Base-by-base conservation (phyloP, 331 rosid species). In the Cydonia oblonga region DNA sequence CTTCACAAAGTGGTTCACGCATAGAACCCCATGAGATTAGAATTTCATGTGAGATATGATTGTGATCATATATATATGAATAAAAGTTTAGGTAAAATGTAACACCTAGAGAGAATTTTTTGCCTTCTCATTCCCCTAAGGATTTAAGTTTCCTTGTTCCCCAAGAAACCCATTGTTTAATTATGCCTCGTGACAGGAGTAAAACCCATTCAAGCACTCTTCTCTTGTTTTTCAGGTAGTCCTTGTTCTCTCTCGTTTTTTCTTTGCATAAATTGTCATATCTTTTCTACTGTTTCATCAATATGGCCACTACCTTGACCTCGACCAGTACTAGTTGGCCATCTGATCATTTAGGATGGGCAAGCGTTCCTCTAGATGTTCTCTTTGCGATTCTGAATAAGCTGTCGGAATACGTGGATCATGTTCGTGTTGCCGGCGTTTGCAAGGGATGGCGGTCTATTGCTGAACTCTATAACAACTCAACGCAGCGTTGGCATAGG, bases 1-100 rank as follows among this genome's bases (percentile, higher is more conserved):
- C 84, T 93, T 93, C 28, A 89, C 97, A 60, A 90, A 90, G 49
- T 90, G 97, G 49, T 90, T 82, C 80, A 93, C 5, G 46, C 95
- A 32, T 69, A 93, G 46, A 93, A 89, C 1, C 92, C 98, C 0
- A 40, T 40, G 46, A 40, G 46, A 11, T 40, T 40, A 11, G 46
- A 1, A 40, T 40, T 40, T 40, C 15, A 12, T 38, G 46, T 38
- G 46, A 40, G 46, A 40, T 40, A 40, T 40, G 46, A 40, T 0
- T 11, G 46, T 40, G 46, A 40, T 40, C 46, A 11, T 0, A 40
- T 12, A 3, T 40, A 10, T 52, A 7, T 52, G 57, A 3, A 11
- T 19, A n/a, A 18, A 19, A 51, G 23, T 14, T 2, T 53, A 20
- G 13, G 22, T 53, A 8, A 53, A 5, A 52, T 2, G 58, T 52